phyloP scores from a whole-genome alignment of 1,139 yeast genomes.

The Maudiozyma humilis region DNA sequence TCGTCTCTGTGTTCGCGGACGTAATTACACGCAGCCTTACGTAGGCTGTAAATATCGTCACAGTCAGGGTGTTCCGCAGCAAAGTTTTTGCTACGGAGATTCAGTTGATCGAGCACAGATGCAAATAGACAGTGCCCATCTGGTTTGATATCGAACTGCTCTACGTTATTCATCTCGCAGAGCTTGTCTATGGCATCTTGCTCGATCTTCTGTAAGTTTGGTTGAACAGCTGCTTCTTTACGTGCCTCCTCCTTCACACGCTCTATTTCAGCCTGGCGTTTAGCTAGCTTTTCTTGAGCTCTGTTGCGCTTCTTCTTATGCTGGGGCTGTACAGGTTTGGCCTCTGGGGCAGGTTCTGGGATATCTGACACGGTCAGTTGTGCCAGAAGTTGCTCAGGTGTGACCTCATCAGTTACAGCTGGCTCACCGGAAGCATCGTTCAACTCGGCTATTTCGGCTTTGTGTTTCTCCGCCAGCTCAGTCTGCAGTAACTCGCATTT shows the following conservation, averaged over 20 bases:
- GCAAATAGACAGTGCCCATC: constrained; percentile 94
- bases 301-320: constrained; percentile 52
- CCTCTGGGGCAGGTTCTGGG: constrained; percentile 11
- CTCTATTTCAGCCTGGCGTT: constrained; percentile 62
- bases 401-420: constrained; percentile 33
- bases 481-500: constrained; percentile 54
- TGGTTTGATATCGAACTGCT: constrained; percentile 62
- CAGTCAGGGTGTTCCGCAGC: constrained; percentile 18
- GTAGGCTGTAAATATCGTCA: constrained; percentile 42
- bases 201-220: constrained; percentile 66
- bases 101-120: constrained; percentile 71
- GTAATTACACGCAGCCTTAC: constrained; percentile 58
- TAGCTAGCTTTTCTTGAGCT: constrained; percentile 74
- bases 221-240: constrained; percentile 55
- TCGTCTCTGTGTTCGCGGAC: constrained; percentile 58
- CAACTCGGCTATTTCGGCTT: constrained; percentile 37
- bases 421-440: background rate
- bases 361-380: constrained; percentile 37
- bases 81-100: constrained; percentile 36
- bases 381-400: constrained; percentile 59
- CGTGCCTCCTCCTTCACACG: constrained; percentile 59
- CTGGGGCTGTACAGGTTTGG: constrained; percentile 24
- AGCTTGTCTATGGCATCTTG: constrained; percentile 51
- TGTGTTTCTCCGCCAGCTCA: constrained; percentile 47
- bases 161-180: constrained; percentile 41